Conservation (phyloP, 495 filamentous ascomycete genomes). For the Rusavskia elegans region DNA sequence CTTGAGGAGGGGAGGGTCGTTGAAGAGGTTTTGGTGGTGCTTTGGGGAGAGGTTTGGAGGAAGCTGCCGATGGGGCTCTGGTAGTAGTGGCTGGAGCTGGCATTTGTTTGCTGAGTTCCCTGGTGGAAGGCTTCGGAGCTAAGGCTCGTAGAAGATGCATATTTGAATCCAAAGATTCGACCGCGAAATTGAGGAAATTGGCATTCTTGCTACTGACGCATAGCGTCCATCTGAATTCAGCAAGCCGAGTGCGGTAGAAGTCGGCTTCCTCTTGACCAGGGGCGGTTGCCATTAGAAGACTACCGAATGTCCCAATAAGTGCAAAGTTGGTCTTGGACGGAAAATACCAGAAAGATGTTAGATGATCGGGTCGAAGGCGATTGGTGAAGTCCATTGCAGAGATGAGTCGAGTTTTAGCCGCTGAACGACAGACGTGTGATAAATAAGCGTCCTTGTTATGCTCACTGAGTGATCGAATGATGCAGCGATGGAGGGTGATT, state of each 20-base stretch:
- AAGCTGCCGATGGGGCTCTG: background rate
- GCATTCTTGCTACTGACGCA: conserved; percentile 71
- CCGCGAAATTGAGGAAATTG: conserved; percentile 42
- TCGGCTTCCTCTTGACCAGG: conserved; percentile 82
- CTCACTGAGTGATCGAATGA: conserved; percentile 34
- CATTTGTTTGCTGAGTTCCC: conserved; percentile 20
- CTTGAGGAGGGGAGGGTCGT: background rate
- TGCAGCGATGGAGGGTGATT: conserved; percentile 44
- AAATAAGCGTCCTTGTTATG: conserved; percentile 38
- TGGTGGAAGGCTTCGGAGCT: conserved; percentile 31
- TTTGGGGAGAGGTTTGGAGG: background rate
- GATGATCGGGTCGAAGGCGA: conserved; percentile 33
- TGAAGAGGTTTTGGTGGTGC: background rate
- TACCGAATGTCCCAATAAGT: conserved; percentile 37
- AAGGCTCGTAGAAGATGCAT: conserved; percentile 30
- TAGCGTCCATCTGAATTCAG: conserved; percentile 89
- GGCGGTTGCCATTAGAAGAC: conserved; percentile 70
- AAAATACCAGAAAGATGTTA: conserved; percentile 41
- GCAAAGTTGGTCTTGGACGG: conserved; percentile 37
- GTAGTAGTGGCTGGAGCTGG: background rate
- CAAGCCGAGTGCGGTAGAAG: conserved; percentile 77
- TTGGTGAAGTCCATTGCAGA: conserved; percentile 44
- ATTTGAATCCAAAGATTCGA: conserved; percentile 32
- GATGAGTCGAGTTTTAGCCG: conserved; percentile 43
- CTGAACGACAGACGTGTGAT: conserved; percentile 86